These are phyloP conservation scores for Barnettozyma populi DNA, from an alignment of 805 yeast species.

Conservation along the genomic window DNA sequence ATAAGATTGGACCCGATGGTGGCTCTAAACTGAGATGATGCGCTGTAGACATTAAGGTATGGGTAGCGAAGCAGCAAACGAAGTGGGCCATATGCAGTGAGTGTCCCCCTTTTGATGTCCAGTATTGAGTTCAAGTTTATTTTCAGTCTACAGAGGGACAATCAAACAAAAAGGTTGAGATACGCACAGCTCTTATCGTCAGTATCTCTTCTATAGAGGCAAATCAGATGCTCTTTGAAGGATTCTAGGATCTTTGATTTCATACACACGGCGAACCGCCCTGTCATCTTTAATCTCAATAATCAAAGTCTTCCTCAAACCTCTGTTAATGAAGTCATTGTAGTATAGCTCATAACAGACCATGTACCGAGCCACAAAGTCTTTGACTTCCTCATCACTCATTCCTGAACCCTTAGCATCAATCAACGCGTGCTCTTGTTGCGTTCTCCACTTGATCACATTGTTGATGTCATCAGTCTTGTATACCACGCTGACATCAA, in stretches of 20 bases:
- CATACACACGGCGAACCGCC: slow-evolving; percentile 6
- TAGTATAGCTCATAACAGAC: slow-evolving; percentile 76
- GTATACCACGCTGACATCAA: slow-evolving; percentile 57
- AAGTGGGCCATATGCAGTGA: too few relatives aligned
- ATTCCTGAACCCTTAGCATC: slow-evolving; percentile 61
- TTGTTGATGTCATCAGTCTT: slow-evolving; percentile 53
- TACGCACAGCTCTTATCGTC: too few relatives aligned
- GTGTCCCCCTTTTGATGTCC: too few relatives aligned
- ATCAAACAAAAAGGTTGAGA: too few relatives aligned
- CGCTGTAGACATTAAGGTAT: too few relatives aligned
- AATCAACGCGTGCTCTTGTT: slow-evolving; percentile 59
- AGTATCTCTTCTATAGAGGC: too few relatives aligned
- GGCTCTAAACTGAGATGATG: too few relatives aligned
- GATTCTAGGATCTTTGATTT: not conserved
- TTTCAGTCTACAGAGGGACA: too few relatives aligned
- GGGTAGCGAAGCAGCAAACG: too few relatives aligned
- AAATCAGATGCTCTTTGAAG: too few relatives aligned
- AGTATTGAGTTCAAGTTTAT: too few relatives aligned
- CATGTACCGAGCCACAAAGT: slow-evolving; percentile 80
- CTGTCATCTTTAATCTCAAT: slow-evolving; percentile 16
- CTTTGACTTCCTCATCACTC: slow-evolving; percentile 63
- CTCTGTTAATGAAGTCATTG: slow-evolving; percentile 32
- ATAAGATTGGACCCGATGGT: too few relatives aligned
- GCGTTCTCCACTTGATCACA: slow-evolving; percentile 74
- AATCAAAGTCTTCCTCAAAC: slow-evolving; percentile 21